These are phyloP conservation scores for Termitomyces sp. DNA, from an alignment of 768 basidiomycete species.

Conservation along the genomic window DNA sequence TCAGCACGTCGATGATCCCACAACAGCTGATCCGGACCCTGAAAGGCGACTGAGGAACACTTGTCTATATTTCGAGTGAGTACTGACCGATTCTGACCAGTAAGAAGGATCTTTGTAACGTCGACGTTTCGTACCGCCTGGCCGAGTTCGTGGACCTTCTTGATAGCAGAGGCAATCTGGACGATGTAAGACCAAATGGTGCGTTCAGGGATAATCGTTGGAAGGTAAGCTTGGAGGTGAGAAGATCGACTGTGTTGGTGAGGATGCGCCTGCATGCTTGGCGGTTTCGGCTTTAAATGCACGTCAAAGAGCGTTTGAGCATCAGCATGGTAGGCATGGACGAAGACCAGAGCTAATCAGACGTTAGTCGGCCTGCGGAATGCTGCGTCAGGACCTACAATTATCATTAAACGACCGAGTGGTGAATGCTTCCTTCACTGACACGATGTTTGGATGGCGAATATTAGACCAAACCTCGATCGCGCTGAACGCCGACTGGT, in stretches of 20 bases:
- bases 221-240: constrained; percentile 17
- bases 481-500: constrained; percentile 73
- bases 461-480: constrained; percentile 86
- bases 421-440: constrained; percentile 89
- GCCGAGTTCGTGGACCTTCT: constrained; percentile 76
- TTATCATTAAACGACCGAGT: constrained; percentile 88
- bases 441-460: constrained; percentile 80
- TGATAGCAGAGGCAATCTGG: constrained; percentile 85
- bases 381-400: constrained; percentile 47
- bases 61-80: background rate
- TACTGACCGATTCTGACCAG: constrained; percentile 77
- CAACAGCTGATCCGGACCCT: constrained; percentile 86
- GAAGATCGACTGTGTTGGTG: constrained; percentile 18
- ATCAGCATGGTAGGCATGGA: constrained; percentile 84
- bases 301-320: constrained; percentile 77
- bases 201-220: constrained; percentile 58
- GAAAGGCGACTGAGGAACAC: background rate
- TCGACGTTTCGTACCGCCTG: constrained; percentile 81
- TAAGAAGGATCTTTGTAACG: constrained; percentile 79
- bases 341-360: constrained; percentile 76
- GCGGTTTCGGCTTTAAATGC: constrained; percentile 58
- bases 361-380: background rate
- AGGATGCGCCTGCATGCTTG: constrained; percentile 15
- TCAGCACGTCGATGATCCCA: constrained; percentile 81
- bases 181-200: constrained; percentile 90